These are phyloP conservation scores for Gossypium davidsonii DNA, from an alignment of 441 rosid species.

Conservation along the genomic window DNA sequence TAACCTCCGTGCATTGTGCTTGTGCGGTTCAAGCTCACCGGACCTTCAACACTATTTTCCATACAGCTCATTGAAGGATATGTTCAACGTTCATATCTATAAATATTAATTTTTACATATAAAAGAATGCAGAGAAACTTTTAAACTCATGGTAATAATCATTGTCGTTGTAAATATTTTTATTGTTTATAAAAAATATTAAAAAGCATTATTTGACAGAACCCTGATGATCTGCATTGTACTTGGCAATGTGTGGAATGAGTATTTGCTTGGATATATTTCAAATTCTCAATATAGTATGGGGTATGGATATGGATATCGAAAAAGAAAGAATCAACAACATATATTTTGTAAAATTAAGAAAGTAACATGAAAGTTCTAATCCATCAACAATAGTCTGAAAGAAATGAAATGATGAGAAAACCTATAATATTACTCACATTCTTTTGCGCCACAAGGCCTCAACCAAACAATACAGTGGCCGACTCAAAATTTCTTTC, in stretches of 20 bases:
- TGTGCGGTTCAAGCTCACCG: constrained; percentile 75
- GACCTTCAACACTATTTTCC: constrained; percentile 28
- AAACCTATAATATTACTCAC: background rate
- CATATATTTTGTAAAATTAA: no score
- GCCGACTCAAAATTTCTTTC: background rate
- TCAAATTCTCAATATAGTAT: no score
- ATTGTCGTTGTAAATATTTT: background rate
- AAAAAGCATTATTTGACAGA: background rate
- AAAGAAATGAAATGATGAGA: background rate
- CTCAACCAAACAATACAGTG: background rate
- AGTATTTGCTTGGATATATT: background rate
- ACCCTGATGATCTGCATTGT: background rate
- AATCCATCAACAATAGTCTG: background rate
- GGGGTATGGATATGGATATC: no score
- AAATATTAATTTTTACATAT: background rate
- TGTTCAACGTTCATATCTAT: background rate
- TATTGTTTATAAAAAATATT: background rate
- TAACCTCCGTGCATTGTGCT: constrained; percentile 89
- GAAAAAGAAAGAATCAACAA: no score
- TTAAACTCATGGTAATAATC: background rate
- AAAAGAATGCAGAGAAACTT: background rate
- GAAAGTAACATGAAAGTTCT: background rate
- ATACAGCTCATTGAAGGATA: constrained; percentile 48
- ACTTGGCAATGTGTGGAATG: background rate
- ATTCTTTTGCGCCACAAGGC: background rate